These are phyloP conservation scores for Populus davidiana DNA, from an alignment of 345 rosid genomes.

Conservation along the genomic window DNA sequence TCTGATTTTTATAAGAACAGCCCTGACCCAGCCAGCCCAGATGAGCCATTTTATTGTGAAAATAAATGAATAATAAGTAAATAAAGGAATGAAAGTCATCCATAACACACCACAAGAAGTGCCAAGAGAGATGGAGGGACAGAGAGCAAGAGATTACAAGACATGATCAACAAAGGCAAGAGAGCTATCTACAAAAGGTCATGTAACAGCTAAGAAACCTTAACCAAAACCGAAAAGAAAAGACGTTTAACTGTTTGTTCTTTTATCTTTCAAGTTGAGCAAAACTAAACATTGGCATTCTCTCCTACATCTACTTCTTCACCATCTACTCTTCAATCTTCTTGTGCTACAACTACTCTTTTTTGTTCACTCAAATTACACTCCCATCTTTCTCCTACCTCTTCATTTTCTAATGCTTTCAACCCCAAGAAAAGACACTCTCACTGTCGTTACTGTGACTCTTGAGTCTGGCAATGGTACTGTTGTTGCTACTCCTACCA, in stretches of 20 bases:
- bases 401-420: constrained; percentile 5
- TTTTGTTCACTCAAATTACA: constrained; percentile 23
- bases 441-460: constrained; percentile 20
- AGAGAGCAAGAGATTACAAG: background rate
- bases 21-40: too few species aligned
- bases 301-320: constrained; percentile 9
- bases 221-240: background rate
- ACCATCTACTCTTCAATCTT: constrained; percentile 15
- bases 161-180: background rate
- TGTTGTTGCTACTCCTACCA: constrained; percentile 8
- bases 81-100: background rate
- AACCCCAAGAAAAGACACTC: constrained; percentile 7
- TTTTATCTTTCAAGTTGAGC: background rate
- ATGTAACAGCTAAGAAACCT: constrained; percentile 6
- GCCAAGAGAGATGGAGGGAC: background rate
- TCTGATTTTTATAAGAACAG: too few species aligned
- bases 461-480: constrained; percentile 57
- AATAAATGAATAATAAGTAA: too few species aligned
- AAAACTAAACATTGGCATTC: constrained; percentile 2
- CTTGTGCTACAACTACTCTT: background rate
- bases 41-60: too few species aligned
- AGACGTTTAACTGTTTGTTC: too few species aligned
- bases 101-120: background rate
- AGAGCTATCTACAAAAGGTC: background rate
- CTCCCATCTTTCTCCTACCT: constrained; percentile 9